Conservation (phyloP, 2,329 filamentous ascomycete genomes). For the Phyllosticta citrichinensis region DNA sequence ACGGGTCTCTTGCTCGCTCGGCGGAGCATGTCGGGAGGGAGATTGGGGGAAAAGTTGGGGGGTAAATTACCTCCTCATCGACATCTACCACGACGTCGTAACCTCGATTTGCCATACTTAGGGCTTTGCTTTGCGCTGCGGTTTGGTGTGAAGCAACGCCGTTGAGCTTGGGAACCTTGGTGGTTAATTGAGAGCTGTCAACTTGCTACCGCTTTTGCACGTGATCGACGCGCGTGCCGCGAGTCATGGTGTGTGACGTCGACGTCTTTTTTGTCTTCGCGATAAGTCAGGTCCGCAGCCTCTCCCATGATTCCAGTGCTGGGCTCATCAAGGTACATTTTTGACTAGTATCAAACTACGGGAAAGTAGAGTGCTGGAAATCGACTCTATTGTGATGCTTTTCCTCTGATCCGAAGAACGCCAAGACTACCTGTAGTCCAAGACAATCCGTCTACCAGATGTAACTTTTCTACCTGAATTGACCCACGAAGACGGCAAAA, state of each 20-base stretch:
- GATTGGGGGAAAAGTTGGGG: not conserved
- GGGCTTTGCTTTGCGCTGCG: not conserved
- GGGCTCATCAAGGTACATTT: too few species aligned
- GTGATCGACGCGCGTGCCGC: not conserved
- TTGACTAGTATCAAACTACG: too few species aligned
- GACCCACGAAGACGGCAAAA: not conserved
- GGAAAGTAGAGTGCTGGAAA: not conserved
- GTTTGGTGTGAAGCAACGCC: not conserved
- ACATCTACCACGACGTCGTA: conserved; percentile 98
- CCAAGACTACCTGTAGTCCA: not conserved
- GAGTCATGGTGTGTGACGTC: conserved; percentile 1
- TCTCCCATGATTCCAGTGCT: too few species aligned
- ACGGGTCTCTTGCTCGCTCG: conserved; percentile 1
- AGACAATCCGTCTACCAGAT: not conserved
- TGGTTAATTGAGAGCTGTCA: conserved; percentile 8
- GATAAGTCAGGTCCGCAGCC: too few species aligned
- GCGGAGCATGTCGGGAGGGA: not conserved
- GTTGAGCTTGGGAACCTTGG: conserved; percentile 1
- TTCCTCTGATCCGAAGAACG: not conserved
- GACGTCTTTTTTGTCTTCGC: not conserved
- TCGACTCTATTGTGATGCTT: not conserved
- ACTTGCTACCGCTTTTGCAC: conserved; percentile 2
- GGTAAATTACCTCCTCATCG: conserved; percentile 68
- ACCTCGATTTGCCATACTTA: conserved; percentile 64
- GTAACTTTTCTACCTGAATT: not conserved